Evolutionary conservation across 2,329 filamentous ascomycete genomes (phyloP), one percentile per base, ranked within the genome.

Genomic region (Neonectria punicea): DNA sequence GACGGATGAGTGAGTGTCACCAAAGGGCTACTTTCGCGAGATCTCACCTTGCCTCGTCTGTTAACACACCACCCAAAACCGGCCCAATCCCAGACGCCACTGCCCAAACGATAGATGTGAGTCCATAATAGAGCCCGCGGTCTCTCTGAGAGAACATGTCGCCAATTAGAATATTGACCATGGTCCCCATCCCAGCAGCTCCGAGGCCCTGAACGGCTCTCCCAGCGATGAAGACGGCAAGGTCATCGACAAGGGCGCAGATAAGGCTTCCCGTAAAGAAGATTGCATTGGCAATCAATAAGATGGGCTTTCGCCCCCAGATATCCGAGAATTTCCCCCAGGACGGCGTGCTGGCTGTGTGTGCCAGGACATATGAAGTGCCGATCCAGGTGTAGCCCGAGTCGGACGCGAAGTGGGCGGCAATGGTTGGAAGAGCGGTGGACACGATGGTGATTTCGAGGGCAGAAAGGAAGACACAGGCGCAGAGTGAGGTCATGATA

Each of bases 341-440:
- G n/a, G 91, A 86, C 0, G 91, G 90, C 0, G 86, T 87, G 2
- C 84, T 84, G 0, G 91, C 89, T 0, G 91, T 89, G 72, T 88
- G 89, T 16, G 89, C 90, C 11, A 94, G 86, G 4, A 93, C 82
- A 76, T 92, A 94, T 0, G 92, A 88, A 30, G 86, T 89, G 1
- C 92, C 92, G 65, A 95, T 91, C 93, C 92, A 94, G 14, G 89
- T 89, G 78, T 93, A 94, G 7, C 90, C 90, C 1, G 87, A 82
- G 16, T 86, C 87, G 32, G 87, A 90, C 53, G 86, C 74, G 41
- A 93, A 85, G 30, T 90, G 82, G 2, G 77, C 75, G 2, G 85
- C 81, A 53, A 91, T 90, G 9, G 86, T 86, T 0, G 89, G 89
- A 7, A 90, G 82, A 1, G 88, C 86, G 0, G 89, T 89, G 1